Base-by-base conservation (phyloP, 2,329 filamentous ascomycete genomes). In the Diaporthe sp. region DNA sequence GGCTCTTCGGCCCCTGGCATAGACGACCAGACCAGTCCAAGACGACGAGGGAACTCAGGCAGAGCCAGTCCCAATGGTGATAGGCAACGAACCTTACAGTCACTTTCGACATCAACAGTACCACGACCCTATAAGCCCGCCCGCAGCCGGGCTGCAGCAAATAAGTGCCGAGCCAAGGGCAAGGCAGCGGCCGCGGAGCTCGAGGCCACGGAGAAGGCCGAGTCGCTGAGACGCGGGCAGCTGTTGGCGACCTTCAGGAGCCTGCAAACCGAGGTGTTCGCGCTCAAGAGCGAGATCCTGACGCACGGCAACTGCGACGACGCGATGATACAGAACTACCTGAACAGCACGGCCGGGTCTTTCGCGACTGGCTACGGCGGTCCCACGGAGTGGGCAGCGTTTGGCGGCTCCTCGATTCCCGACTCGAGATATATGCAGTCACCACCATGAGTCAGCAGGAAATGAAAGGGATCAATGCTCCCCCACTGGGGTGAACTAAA, bases 141-240 rank as follows among this genome's bases (percentile, higher is more conserved):
- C 46, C 78, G 80, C 25, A 83, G 82, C 77, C 81, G 81, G 1
- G 67, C 76, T 2, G 82, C 81, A 0, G 82, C 82, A 0, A 79
- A 77, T 31, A 80, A 79, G 55, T 83, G 80, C 77, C 79, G 82
- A 6, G 80, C 79, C 31, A 82, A 82, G 71, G 80, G 79, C 15
- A 81, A 80, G 57, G 79, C 79, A 0, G 79, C 79, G 12, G 73
- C 77, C 3, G 77, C 76, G 2, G 76, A 79, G 51, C 77, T 83
- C 12, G 78, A 81, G 65, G 79, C 79, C 31, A 76, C 78, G 10
- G 80, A 80, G 68, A 72, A 74, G 3, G 71, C 72, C 0, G 72
- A 77, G 22, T 76, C 76, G 9, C 57, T 58, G 19, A 76, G 77
- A 58, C 78, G 76, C 31, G 68, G 75, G 2, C 53, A 72, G 19